Conservation (phyloP, 176 grass and related monocot genomes). For the Avena eriantha region DNA sequence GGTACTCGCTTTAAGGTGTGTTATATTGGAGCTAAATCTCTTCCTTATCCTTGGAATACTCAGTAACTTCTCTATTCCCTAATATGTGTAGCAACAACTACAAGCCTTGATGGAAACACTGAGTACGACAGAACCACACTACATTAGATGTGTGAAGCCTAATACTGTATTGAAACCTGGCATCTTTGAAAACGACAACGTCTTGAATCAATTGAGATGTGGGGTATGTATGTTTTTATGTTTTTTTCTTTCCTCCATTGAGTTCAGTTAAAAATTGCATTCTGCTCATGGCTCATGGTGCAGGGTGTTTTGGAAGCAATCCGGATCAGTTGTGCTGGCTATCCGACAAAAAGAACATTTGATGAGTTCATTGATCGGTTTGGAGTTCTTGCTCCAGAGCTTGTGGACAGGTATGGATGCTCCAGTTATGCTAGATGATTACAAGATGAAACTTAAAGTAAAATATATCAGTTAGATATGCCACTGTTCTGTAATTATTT, state of each 20-base stretch:
- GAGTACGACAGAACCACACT: slow-evolving; percentile 95
- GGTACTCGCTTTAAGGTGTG: slow-evolving; percentile 96
- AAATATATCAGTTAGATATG: slow-evolving; percentile 26
- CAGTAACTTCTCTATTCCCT: slow-evolving; percentile 32
- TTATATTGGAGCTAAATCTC: slow-evolving; percentile 44
- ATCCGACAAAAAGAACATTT: slow-evolving; percentile 94
- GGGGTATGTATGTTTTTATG: slow-evolving; percentile 68
- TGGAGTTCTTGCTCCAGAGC: slow-evolving; percentile 83
- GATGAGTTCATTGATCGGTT: slow-evolving; percentile 95
- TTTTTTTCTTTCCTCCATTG: neutral
- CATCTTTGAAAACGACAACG: slow-evolving; percentile 91
- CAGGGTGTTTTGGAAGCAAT: slow-evolving; percentile 98
- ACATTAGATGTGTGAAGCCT: slow-evolving; percentile 97
- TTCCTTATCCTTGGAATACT: slow-evolving; percentile 42
- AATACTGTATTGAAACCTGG: slow-evolving; percentile 86
- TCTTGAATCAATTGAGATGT: slow-evolving; percentile 90
- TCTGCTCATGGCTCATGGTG: slow-evolving; percentile 17
- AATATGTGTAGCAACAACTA: slow-evolving; percentile 93
- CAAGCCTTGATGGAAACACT: slow-evolving; percentile 97
- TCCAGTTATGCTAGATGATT: slow-evolving; percentile 36
- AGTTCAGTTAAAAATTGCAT: neutral
- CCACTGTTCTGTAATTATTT: slow-evolving; percentile 2
- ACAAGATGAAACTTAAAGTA: neutral
- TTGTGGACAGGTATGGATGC: slow-evolving; percentile 69
- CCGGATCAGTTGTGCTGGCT: slow-evolving; percentile 93